A percentile compares a stretch with the other conserved stretches of the same genome.
Evolutionary conservation across 768 basidiomycete genomes (phyloP).

Genomic region (Tephrocybe sp.): DNA sequence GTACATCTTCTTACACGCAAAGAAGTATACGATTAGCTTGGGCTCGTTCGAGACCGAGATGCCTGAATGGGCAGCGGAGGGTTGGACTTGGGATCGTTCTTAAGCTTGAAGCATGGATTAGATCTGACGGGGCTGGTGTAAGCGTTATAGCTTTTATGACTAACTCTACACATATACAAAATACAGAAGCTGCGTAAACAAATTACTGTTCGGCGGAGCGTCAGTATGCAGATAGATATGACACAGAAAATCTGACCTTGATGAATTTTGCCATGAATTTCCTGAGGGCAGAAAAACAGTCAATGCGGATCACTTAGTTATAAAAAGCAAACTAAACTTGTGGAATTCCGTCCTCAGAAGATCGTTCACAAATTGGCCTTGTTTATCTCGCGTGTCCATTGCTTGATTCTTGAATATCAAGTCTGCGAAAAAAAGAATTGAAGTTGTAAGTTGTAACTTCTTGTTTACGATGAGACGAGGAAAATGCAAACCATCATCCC

Average conservation of each 20-base stretch:
- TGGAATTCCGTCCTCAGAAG: conserved; percentile 92
- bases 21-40: conserved; percentile 78
- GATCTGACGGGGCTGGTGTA: neutral
- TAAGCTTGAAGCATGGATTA: conserved; percentile 12
- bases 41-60: conserved; percentile 85
- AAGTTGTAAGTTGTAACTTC: conserved; percentile 1
- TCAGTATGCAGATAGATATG: neutral
- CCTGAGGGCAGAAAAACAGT: conserved; percentile 36
- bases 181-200: conserved; percentile 9
- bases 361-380: conserved; percentile 93
- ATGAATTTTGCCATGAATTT: conserved; percentile 94
- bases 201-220: conserved; percentile 1
- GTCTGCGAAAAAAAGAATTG: conserved; percentile 48
- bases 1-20: conserved; percentile 94
- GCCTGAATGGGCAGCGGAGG: conserved; percentile 86
- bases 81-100: conserved; percentile 64
- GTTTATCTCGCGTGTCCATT: conserved; percentile 60
- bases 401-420: conserved; percentile 99
- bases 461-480: neutral
- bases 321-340: too few species aligned
- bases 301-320: too few species aligned
- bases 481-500: conserved; percentile 81
- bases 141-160: conserved; percentile 8
- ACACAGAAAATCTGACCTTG: conserved; percentile 50
- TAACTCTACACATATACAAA: conserved; percentile 11